Evolutionary conservation across 1,284 basidiomycete genomes (phyloP), one percentile per base, ranked within the genome.

Genomic region (Hemileia vastatrix): DNA sequence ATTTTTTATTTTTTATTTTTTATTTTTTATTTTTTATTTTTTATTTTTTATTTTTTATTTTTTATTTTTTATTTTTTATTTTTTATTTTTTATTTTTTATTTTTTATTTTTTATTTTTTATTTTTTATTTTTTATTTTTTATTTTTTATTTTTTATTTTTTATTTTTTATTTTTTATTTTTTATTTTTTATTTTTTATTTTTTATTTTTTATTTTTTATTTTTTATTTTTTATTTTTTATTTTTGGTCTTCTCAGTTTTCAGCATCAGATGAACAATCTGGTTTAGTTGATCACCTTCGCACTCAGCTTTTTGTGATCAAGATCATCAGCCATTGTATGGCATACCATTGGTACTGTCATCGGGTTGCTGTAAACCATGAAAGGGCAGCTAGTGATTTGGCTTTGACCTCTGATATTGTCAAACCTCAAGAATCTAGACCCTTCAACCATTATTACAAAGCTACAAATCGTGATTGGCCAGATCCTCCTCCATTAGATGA

Each of bases 291-390:
- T 66, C 82, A 86, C 55, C 81, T 94, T 6, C 90, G 94, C 71
- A 94, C 91, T 0, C 89, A 94, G 74, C 80, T 95, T 1, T 90
- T 90, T 70, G 77, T 95, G 31, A 81, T 95, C 68, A 90, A 94
- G 77, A 84, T 94, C 45, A 78, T 96, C 18, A 83, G 86, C 6
- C 36, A 81, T 82, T 72, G 83, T 83, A 65, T 95, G 80, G 83
- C 87, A 9, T 84, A 87, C 21, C 85, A 88, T 51, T 91, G 87
- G 87, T 69, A 79, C 44, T 65, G 71, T 54, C 71, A 72, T 59
- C 66, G 67, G 1, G 65, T 68, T 31, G 63, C 66, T 18, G 52
- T 67, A 67, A 13, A 64, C 73, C 6, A 64, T 69, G 32, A 68
- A 69, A 67, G 71, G 71, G 69, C 68, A 72, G 59, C 1, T 44